Conservation (phyloP, 2,329 filamentous ascomycete genomes). For the Sclerotinia nivalis region DNA sequence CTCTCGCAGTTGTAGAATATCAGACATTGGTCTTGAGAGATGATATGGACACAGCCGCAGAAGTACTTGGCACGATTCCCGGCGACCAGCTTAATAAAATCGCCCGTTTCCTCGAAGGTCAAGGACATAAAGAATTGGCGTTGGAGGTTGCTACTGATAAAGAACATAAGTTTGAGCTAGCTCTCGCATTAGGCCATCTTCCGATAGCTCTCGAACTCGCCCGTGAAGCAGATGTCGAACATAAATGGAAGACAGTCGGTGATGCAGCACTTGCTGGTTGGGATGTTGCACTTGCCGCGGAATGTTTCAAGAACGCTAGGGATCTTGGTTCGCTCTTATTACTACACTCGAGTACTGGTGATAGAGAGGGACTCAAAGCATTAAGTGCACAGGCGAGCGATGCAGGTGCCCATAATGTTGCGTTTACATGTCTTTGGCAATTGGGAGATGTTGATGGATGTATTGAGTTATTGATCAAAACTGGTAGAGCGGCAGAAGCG, state of each 20-base stretch:
- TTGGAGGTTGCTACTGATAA: constrained; percentile 91
- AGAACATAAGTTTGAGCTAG: constrained; percentile 95
- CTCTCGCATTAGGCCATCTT: constrained; percentile 78
- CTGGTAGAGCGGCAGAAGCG: constrained; percentile 78
- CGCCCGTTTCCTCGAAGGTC: constrained; percentile 92
- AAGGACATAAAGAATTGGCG: constrained; percentile 94
- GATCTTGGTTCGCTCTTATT: constrained; percentile 88
- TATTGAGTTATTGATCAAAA: constrained; percentile 75
- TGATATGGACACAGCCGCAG: constrained; percentile 87
- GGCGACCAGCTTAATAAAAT: constrained; percentile 98
- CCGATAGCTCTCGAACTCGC: constrained; percentile 85
- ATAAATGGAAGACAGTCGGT: constrained; percentile 98
- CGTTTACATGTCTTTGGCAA: constrained; percentile 88
- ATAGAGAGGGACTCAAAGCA: constrained; percentile 70
- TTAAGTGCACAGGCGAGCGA: constrained; percentile 75
- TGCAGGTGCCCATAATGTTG: constrained; percentile 83
- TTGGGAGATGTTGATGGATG: constrained; percentile 80
- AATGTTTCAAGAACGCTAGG: constrained; percentile 89
- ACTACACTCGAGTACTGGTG: constrained; percentile 81
- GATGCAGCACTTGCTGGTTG: constrained; percentile 84
- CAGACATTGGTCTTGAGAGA: constrained; percentile 93
- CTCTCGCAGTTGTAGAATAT: constrained; percentile 91
- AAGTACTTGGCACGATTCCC: constrained; percentile 81
- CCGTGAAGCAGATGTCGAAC: constrained; percentile 79
- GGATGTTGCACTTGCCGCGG: constrained; percentile 84